Evolutionary conservation across 192 early-diverging fungal species (phyloP), one percentile per base, ranked within the genome.

Genomic region (Globomyces pollinis-pini): DNA sequence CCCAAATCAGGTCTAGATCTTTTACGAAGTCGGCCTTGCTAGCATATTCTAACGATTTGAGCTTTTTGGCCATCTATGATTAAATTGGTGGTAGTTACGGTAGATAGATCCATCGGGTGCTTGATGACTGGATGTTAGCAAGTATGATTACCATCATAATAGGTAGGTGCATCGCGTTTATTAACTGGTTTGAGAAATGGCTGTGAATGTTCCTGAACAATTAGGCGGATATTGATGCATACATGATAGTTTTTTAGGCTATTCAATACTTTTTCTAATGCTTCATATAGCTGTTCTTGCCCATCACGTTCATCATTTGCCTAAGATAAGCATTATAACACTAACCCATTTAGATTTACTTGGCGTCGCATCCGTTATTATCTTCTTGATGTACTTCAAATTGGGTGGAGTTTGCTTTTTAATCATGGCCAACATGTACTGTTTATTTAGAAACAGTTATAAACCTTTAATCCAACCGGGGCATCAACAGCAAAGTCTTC

Each of bases 101-200:
- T 86, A 13, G 81, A 84, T 30, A 99, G 74, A 75, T 99, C 96
- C 96, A 99, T 99, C 3, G 96, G 96, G 5, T 86, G 67, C 66
- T 84, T 86, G 61, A 99, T 93, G 44, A 99, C n/a, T n/a, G n/a
- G 91, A 83, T 18, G 38, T 39, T 13, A 39, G 38, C 38, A 39
- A 13, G 12, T 18, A 13, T 13, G 24, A n/a, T n/a, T n/a, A n/a
- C n/a, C 38, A 43, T 91, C 85, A 68, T 84, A 88, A 64, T 98
- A 98, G 71, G 94, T 87, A 0, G 95, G 95, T 0, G 87, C 93
- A 38, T 96, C 93, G 41, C 88, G 81, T 54, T 88, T 86, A 63
- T 79, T 83, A 23, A 98, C 95, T 62, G 88, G 89, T 39, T 78
- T 81, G 21, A 94, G 68, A 63, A 98, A 98, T 2, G 93, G 92